Evolutionary conservation across 306 rosid species (phyloP), one percentile per base, ranked within the genome.

Genomic region (Acacia acuminata): DNA sequence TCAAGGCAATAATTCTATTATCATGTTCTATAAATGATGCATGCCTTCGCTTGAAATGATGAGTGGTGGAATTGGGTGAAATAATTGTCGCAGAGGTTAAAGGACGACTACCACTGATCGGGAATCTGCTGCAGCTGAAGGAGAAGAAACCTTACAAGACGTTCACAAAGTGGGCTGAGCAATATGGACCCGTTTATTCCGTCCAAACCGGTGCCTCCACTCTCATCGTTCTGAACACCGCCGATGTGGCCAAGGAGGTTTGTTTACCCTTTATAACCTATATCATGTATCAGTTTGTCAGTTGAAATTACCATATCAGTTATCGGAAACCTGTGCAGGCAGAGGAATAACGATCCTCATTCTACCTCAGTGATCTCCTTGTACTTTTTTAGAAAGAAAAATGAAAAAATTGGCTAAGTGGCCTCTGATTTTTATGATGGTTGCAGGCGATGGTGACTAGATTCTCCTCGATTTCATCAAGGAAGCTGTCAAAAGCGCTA

Each of bases 121-220:
- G 99, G 74, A 96, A 96, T 87, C 74, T 96, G 84, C 87, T 96
- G 77, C 99, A 96, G 61, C 79, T 96, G 85, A 96, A 90, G 90
- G 99, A 96, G 91, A 94, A 94, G 90, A 96, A 96, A 73, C 99
- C 99, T 16, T 82, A 96, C 88, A 91, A 88, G 87, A 94, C 99
- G 10, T 96, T 94, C 85, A 55, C 88, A 1, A 80, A n/a, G 47
- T 91, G 94, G 97, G 91, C 97, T 11, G 86, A 89, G 45, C 78
- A 77, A 36, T 69, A 91, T 74, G 99, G 99, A 0, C 97, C 99
- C 11, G 86, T 96, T 10, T 96, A 79, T 79, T 96, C 98, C 24
- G 91, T 96, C 82, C 87, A 19, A 85, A 85, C 97, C 2, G 99
- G 99, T 71, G 90, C 98, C 81, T 92, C 98, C 77, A 89, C 91